Percentiles rank a stretch among this genome's conserved stretches.
phyloP scores from a whole-genome alignment of 108 stramenopile species.

The Parmales sp. region DNA sequence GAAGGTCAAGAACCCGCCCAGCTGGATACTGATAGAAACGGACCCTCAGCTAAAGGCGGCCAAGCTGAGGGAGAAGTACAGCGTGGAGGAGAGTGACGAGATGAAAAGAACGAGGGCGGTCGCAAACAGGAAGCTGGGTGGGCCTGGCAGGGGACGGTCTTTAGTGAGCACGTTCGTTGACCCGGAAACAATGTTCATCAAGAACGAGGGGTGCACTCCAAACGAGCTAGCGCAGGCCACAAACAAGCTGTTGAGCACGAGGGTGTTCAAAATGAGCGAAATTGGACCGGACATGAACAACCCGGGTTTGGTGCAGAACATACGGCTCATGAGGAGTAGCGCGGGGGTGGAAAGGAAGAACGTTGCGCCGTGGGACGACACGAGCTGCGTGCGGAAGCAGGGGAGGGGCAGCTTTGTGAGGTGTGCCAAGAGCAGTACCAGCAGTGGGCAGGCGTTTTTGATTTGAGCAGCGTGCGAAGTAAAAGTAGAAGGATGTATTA shows the following conservation, averaged over 20 bases:
- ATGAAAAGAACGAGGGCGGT: constrained; percentile 8
- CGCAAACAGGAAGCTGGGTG: neutral
- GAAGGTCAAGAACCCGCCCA: constrained; percentile 6
- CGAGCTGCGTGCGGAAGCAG: too few species aligned
- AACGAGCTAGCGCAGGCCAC: constrained; percentile 27
- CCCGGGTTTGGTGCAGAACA: constrained; percentile 28
- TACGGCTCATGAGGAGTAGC: constrained; percentile 17
- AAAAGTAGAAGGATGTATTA: too few species aligned
- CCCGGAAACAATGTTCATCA: constrained; percentile 38
- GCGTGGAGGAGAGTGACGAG: neutral
- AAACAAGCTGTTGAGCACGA: constrained; percentile 33
- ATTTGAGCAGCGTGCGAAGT: too few species aligned
- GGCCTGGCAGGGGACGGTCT: neutral
- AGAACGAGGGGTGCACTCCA: constrained; percentile 23
- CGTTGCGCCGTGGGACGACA: constrained; percentile 1
- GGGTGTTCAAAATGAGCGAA: constrained; percentile 34
- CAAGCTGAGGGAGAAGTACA: constrained; percentile 11
- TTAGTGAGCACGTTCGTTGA: constrained; percentile 27
- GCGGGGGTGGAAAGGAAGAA: neutral
- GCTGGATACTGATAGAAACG: constrained; percentile 6
- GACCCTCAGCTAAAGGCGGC: constrained; percentile 9
- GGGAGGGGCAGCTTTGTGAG: too few species aligned
- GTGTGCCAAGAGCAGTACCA: too few species aligned
- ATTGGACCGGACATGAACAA: constrained; percentile 23
- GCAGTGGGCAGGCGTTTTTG: too few species aligned